Evolutionary conservation across 345 rosid genomes (phyloP).

Genomic region (Clarkia xantiana): DNA sequence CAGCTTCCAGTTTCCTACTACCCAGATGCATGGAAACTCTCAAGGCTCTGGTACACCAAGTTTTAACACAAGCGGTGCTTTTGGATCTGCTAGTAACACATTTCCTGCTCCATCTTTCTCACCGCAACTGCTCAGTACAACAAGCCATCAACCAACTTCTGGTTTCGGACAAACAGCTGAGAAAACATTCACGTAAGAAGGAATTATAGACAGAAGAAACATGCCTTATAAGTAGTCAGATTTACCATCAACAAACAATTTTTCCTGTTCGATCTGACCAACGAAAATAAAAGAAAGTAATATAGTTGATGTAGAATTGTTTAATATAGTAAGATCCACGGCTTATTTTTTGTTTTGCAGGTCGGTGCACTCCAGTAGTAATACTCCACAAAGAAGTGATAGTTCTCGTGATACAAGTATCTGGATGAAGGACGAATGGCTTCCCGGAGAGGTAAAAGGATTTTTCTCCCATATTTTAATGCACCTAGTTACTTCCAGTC

Average conservation of each 20-base stretch:
- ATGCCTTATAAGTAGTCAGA: too few species aligned
- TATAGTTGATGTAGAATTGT: not conserved
- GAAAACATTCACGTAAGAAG: not conserved
- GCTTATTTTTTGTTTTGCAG: not conserved
- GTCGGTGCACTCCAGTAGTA: constrained; percentile 19
- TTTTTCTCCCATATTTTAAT: not conserved
- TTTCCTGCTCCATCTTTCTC: constrained; percentile 1
- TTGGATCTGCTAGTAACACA: not conserved
- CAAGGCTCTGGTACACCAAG: not conserved
- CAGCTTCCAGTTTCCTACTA: not conserved
- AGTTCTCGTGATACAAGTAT: constrained; percentile 37
- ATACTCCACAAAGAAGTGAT: constrained; percentile 16
- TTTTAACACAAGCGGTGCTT: not conserved
- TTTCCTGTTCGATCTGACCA: too few species aligned
- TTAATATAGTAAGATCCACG: not conserved
- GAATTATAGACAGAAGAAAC: too few species aligned
- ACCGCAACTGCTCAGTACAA: constrained; percentile 3
- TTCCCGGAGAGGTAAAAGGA: constrained; percentile 58
- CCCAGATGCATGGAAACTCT: not conserved
- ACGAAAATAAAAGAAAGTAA: not conserved
- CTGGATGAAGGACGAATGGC: constrained; percentile 76
- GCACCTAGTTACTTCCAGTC: not conserved
- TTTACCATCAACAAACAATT: too few species aligned
- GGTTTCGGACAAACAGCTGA: constrained; percentile 6
- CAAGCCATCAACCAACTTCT: constrained; percentile 1